Evolutionary conservation across 176 grass and related monocot species (phyloP), one percentile per base, ranked within the genome.

Genomic region (Oryza longistaminata): DNA sequence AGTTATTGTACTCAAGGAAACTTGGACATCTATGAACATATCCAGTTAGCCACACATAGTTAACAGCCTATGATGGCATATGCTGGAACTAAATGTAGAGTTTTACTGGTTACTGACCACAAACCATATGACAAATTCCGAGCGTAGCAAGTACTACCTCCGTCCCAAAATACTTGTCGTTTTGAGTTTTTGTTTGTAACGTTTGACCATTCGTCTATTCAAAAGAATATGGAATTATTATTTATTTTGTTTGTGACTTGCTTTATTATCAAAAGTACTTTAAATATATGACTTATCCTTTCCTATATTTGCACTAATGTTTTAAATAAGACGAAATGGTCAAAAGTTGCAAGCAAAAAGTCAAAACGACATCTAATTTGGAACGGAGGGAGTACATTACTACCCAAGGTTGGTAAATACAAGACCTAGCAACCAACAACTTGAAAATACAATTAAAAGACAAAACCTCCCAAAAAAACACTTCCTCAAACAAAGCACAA

Each of bases 401-500:
- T 60, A 60, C 6, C 19, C 7, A 2, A 60, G 19, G 55, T 60
- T 60, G 7, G 19, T 60, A 14, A 60, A 22, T 9, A 7, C 55
- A 60, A 60, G 19, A 19, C 50, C 15, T 67, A 67, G 34, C n/a
- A 82, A 71, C 66, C 49, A 70, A 71, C n/a, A 16, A 34, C 64
- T 64, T 70, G 24, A 66, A 21, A 25, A 22, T 45, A 73, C 24
- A 68, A 26, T 34, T 71, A 68, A 44, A 35, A 88, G 17, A 17
- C 7, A 26, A 29, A 31, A 37, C 26, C 33, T 35, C 2, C 8
- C 33, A 70, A 60, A 21, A 42, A 3, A 26, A 22, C 42, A 75
- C 12, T 10, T 73, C 12, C 44, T 83, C 14, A 35, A 50, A 44
- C 12, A 39, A 84, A 84, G 40, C 35, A 76, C 34, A 70, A 73